phyloP scores from a whole-genome alignment of 2,329 filamentous ascomycete genomes.

The Hymenoscyphus salicellus region DNA sequence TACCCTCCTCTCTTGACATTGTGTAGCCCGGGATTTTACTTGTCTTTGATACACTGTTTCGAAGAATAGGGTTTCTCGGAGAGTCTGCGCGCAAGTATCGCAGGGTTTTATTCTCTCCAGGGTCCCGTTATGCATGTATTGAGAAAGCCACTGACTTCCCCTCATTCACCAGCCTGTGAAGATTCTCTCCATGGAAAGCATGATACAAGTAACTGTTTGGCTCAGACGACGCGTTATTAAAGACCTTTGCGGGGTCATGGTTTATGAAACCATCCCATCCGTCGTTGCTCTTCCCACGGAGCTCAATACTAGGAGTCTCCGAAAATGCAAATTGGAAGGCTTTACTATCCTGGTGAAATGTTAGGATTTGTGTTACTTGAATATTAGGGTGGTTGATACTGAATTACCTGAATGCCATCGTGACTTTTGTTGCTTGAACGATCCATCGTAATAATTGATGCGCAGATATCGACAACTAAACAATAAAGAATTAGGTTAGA shows the following conservation, averaged over 20 bases:
- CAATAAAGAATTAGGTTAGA: no score
- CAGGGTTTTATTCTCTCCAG: neutral
- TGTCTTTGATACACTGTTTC: no score
- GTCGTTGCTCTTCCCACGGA: neutral
- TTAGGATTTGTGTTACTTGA: no score
- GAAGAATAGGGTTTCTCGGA: no score
- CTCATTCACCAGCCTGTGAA: neutral
- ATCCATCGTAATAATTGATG: no score
- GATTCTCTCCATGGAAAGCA: neutral
- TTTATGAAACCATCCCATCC: neutral
- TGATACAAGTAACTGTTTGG: neutral
- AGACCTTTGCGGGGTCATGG: neutral
- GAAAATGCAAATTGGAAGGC: neutral
- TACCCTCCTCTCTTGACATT: neutral
- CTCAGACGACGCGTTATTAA: neutral
- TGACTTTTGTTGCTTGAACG: no score
- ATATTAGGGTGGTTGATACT: no score
- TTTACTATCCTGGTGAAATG: neutral
- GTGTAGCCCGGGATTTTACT: no score
- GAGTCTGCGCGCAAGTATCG: no score
- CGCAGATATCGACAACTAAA: no score
- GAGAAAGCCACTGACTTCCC: neutral
- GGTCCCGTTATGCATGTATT: neutral
- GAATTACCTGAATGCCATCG: no score
- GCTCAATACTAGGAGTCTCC: neutral